These are phyloP conservation scores for Penicillium polonicum DNA, from an alignment of 2,329 filamentous ascomycete species.

Conservation along the genomic window DNA sequence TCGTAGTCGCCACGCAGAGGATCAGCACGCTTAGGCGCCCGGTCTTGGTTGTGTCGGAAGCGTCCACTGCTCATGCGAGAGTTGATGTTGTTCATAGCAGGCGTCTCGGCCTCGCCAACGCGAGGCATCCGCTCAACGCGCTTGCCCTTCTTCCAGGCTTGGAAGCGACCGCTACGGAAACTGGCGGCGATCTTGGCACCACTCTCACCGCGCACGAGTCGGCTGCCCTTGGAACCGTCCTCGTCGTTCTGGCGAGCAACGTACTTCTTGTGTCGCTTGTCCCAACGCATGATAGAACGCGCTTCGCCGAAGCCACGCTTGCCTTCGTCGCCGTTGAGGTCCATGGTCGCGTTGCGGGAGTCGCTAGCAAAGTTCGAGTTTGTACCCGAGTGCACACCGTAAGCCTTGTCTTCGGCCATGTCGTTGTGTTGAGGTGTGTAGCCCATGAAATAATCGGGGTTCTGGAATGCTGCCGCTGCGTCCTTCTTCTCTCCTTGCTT, in stretches of 20 bases:
- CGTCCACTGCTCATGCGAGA: conserved; percentile 48
- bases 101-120: conserved; percentile 75
- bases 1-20: conserved; percentile 89
- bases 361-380: conserved; percentile 79
- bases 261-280: conserved; percentile 95
- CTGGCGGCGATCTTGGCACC: conserved; percentile 93
- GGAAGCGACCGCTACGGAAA: conserved; percentile 91
- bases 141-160: conserved; percentile 85
- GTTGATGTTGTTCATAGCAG: conserved; percentile 36
- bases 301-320: conserved; percentile 74
- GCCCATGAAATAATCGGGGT: conserved; percentile 92
- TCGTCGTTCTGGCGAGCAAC: conserved; percentile 89
- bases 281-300: conserved; percentile 82
- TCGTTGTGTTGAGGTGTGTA: conserved; percentile 82
- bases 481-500: conserved; percentile 50
- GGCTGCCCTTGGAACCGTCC: conserved; percentile 76
- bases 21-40: conserved; percentile 90
- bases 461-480: conserved; percentile 63
- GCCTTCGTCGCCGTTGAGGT: conserved; percentile 84
- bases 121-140: conserved; percentile 74
- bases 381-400: conserved; percentile 83
- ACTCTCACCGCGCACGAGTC: conserved; percentile 81
- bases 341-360: conserved; percentile 86
- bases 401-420: conserved; percentile 83
- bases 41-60: conserved; percentile 84